Evolutionary conservation across 192 early-diverging fungal species (phyloP).

Genomic region (Entomortierella chlamydospora): DNA sequence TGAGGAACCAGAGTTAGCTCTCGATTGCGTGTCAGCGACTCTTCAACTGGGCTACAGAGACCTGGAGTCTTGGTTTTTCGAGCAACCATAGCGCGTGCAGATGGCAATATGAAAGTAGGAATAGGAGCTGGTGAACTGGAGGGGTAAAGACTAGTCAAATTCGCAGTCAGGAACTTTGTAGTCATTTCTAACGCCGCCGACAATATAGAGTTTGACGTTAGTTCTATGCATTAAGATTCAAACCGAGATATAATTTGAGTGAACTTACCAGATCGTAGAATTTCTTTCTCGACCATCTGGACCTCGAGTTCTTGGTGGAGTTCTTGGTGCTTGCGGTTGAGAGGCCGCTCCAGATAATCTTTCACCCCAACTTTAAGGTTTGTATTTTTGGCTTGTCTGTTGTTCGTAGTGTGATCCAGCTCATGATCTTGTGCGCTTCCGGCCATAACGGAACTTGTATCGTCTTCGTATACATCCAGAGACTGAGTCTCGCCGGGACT

Average conservation of each 20-base stretch:
- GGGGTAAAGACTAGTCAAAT: slow-evolving; percentile 31
- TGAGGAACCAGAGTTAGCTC: slow-evolving; percentile 18
- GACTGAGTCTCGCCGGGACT: neutral
- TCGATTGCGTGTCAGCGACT: neutral
- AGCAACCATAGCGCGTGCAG: slow-evolving; percentile 8
- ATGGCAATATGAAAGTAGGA: slow-evolving; percentile 31
- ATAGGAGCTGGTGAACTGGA: slow-evolving; percentile 21
- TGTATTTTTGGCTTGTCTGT: neutral
- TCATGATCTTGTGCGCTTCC: neutral
- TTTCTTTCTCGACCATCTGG: slow-evolving; percentile 37
- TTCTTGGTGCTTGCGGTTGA: slow-evolving; percentile 19
- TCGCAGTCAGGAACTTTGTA: slow-evolving; percentile 32
- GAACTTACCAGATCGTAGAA: slow-evolving; percentile 22
- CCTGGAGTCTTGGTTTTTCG: slow-evolving; percentile 4
- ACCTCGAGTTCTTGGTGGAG: slow-evolving; percentile 33
- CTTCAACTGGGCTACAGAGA: neutral
- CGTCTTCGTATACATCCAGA: neutral
- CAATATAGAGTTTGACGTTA: too few species aligned
- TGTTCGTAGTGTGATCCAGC: too few species aligned
- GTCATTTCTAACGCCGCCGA: slow-evolving; percentile 46
- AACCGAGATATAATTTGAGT: neutral
- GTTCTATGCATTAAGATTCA: too few species aligned
- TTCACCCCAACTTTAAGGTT: too few species aligned
- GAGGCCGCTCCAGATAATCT: slow-evolving; percentile 15
- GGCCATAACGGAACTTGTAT: neutral